phyloP scores from a whole-genome alignment of 306 rosid species.

The Mimosa pudica region DNA sequence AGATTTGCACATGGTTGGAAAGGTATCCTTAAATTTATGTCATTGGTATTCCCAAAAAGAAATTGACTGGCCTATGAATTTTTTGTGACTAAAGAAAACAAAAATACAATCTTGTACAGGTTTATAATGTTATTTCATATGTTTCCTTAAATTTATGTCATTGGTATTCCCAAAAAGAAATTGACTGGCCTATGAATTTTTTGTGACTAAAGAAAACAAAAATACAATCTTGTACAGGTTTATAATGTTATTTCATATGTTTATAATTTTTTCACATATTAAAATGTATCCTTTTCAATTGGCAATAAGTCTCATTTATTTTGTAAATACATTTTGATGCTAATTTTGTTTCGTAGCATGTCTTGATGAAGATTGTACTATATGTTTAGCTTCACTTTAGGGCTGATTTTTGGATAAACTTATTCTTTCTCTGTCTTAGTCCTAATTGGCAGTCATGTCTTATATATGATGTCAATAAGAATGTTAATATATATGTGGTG shows the following conservation, averaged over 20 bases:
- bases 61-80: constrained; percentile 24
- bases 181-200: constrained; percentile 24
- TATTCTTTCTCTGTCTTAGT: not conserved
- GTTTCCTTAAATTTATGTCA: constrained; percentile 23
- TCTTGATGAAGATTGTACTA: constrained; percentile 19
- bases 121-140: constrained; percentile 29
- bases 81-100: not conserved
- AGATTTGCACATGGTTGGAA: constrained; percentile 91
- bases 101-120: not conserved
- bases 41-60: constrained; percentile 27
- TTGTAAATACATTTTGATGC: constrained; percentile 31
- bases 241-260: constrained; percentile 29
- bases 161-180: constrained; percentile 26
- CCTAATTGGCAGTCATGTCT: constrained; percentile 3
- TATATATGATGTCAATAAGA: not conserved
- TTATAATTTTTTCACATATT: constrained; percentile 4
- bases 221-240: not conserved
- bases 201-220: not conserved
- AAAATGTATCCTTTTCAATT: constrained; percentile 26
- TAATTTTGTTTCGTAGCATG: constrained; percentile 12
- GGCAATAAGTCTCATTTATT: constrained; percentile 17
- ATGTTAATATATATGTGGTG: not conserved
- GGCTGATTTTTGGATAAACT: not conserved
- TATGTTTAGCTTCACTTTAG: constrained; percentile 27
- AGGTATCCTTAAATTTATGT: constrained; percentile 55